phyloP scores from a whole-genome alignment of 202 grass and related monocot genomes.

The Panicum hallii region DNA sequence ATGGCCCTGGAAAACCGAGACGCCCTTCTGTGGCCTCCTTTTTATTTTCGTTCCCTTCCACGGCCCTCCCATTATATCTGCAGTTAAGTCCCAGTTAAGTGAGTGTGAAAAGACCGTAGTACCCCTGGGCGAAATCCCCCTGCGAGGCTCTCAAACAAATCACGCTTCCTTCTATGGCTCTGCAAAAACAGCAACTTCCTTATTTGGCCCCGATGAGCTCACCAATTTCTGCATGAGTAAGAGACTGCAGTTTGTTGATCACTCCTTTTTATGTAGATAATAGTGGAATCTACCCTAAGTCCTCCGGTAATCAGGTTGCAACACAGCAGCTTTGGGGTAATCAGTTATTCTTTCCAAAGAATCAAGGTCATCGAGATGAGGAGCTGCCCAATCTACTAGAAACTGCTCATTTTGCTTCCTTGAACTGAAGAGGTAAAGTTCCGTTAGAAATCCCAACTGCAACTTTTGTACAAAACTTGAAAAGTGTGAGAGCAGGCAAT shows the following conservation, averaged over 20 bases:
- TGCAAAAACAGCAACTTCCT: too few relatives aligned
- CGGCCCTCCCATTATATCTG: too few relatives aligned
- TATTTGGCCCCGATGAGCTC: too few relatives aligned
- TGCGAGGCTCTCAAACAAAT: too few relatives aligned
- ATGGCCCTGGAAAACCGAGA: too few relatives aligned
- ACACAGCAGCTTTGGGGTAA: slow-evolving; percentile 39
- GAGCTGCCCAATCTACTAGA: slow-evolving; percentile 82
- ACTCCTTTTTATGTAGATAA: background rate
- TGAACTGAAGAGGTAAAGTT: slow-evolving; percentile 55
- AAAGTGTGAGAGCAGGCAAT: slow-evolving; percentile 2
- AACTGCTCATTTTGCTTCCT: slow-evolving; percentile 67
- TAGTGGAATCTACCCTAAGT: background rate
- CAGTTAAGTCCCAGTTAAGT: too few relatives aligned
- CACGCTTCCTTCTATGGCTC: too few relatives aligned
- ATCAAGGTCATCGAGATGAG: slow-evolving; percentile 68
- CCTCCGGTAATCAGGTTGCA: slow-evolving; percentile 4
- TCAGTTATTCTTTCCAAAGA: slow-evolving; percentile 83
- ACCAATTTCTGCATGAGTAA: slow-evolving; percentile 9
- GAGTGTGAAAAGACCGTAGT: too few relatives aligned
- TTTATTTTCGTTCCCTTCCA: too few relatives aligned
- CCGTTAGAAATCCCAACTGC: slow-evolving; percentile 24
- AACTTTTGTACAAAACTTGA: slow-evolving; percentile 23
- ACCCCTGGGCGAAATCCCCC: too few relatives aligned
- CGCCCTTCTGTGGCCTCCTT: too few relatives aligned
- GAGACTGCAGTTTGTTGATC: slow-evolving; percentile 14